Percentiles rank a stretch among this genome's conserved stretches.
Evolutionary conservation across 192 early-diverging fungal species (phyloP).

Genomic region (Coemansia sp.): DNA sequence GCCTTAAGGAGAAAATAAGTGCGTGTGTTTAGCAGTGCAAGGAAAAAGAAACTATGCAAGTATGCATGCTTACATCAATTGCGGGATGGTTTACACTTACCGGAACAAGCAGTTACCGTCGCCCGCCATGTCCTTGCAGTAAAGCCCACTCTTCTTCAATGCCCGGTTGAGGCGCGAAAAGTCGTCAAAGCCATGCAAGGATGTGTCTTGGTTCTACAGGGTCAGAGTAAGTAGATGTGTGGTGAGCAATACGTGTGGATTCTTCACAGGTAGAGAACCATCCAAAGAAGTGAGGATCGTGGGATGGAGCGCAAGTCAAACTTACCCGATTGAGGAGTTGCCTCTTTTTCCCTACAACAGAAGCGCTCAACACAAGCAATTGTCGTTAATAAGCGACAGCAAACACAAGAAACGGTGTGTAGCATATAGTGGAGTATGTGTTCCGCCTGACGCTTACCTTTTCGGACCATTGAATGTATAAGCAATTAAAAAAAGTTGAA

Average conservation of each 20-base stretch:
- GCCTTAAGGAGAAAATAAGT: not conserved
- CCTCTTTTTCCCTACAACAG: conserved; percentile 4
- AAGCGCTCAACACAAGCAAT: not conserved
- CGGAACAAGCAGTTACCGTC: conserved; percentile 74
- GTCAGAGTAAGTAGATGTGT: not conserved
- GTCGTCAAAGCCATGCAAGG: conserved; percentile 20
- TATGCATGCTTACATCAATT: not conserved
- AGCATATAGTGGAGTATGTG: not conserved
- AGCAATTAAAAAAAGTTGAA: not conserved
- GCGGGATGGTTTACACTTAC: conserved; percentile 28
- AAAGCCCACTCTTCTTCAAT: conserved; percentile 55
- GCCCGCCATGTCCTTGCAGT: conserved; percentile 66
- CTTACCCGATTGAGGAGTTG: conserved; percentile 8
- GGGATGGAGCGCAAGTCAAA: not conserved
- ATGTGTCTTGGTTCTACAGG: not conserved
- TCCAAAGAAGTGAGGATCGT: not conserved
- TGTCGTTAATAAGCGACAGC: not conserved
- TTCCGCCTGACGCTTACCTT: not conserved
- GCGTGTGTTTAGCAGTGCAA: not conserved
- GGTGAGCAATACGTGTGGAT: not conserved
- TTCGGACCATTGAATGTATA: not conserved
- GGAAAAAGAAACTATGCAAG: not conserved
- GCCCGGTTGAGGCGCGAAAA: conserved; percentile 56
- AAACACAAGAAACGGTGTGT: not conserved
- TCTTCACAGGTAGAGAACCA: not conserved